A percentile compares a stretch with the other conserved stretches of the same genome.
Conservation (phyloP, 208 protist genomes). For the Trichomonas tenax region DNA sequence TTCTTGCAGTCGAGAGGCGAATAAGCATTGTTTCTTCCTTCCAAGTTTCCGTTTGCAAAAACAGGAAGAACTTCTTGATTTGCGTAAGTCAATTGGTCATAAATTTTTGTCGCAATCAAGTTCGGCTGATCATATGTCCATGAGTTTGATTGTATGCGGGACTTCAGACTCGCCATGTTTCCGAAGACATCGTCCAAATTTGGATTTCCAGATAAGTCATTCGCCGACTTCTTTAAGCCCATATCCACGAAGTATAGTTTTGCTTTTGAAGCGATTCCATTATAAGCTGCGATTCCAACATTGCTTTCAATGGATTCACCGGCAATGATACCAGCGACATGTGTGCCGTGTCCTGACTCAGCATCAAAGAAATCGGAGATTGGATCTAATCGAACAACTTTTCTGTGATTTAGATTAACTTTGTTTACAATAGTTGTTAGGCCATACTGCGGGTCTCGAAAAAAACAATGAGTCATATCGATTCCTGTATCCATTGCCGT, state of each 20-base stretch:
- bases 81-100: not conserved
- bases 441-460: not conserved
- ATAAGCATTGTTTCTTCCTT: not conserved
- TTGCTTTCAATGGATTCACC: not conserved
- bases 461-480: not conserved
- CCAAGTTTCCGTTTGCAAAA: not conserved
- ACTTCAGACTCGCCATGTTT: not conserved
- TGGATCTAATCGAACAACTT: not conserved
- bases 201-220: not conserved
- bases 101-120: not conserved
- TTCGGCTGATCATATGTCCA: not conserved
- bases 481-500: not conserved
- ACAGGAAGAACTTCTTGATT: not conserved
- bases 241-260: not conserved
- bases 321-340: not conserved
- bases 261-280: not conserved
- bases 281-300: not conserved
- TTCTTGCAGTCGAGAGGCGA: not conserved
- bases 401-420: not conserved
- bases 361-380: not conserved
- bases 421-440: not conserved
- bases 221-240: too few species aligned
- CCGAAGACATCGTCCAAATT: not conserved
- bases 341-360: not conserved
- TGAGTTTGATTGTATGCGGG: not conserved